Percentiles rank a stretch among this genome's conserved stretches.
phyloP scores from a whole-genome alignment of 768 basidiomycete species.

The Tricholomella constricta region DNA sequence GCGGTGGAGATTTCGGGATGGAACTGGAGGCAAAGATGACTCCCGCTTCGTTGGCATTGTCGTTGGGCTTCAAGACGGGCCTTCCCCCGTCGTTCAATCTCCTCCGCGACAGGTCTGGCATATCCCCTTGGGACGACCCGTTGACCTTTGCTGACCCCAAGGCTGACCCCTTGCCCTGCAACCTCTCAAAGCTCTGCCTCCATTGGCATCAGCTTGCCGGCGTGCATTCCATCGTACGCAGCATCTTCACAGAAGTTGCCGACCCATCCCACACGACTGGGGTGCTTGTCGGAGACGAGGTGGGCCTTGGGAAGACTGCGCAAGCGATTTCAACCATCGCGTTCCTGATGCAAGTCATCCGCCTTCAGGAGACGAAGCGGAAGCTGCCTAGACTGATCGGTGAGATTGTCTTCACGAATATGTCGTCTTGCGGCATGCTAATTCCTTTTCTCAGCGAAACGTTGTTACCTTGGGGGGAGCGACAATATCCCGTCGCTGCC shows the following conservation, averaged over 20 bases:
- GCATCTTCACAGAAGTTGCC: slow-evolving; percentile 7
- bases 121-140: slow-evolving; percentile 21
- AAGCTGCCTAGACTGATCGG: neutral
- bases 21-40: slow-evolving; percentile 9
- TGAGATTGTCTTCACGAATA: neutral
- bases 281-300: slow-evolving; percentile 28
- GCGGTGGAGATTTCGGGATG: slow-evolving; percentile 6
- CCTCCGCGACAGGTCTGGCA: slow-evolving; percentile 15
- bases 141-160: neutral
- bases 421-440: neutral
- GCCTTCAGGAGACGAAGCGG: neutral
- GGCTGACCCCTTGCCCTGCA: neutral
- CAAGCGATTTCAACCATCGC: slow-evolving; percentile 21
- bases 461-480: neutral
- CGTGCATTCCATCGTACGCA: slow-evolving; percentile 20
- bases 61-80: slow-evolving; percentile 19
- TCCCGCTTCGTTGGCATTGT: slow-evolving; percentile 8
- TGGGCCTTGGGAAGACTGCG: slow-evolving; percentile 35
- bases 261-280: slow-evolving; percentile 2
- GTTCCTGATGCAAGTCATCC: slow-evolving; percentile 17
- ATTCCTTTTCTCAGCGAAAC: neutral
- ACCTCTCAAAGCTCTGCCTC: neutral
- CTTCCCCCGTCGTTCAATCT: slow-evolving; percentile 25
- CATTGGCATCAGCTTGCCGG: slow-evolving; percentile 32
- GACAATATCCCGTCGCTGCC: slow-evolving; percentile 3